phyloP scores from a whole-genome alignment of 805 yeast species.

The Vanderwaltozyma yarrowii region DNA sequence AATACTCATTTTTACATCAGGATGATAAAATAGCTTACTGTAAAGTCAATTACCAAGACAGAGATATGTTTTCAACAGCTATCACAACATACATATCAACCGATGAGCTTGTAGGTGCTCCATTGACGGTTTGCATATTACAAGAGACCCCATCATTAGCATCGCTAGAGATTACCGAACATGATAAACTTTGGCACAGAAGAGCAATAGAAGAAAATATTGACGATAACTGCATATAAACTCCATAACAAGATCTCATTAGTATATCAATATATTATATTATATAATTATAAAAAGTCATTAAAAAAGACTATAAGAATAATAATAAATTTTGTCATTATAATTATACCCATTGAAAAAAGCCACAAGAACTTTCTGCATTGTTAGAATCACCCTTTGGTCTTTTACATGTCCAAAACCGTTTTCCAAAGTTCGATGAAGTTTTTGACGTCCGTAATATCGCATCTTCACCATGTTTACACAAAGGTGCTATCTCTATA shows the following conservation, averaged over 20 bases:
- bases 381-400: slow-evolving; percentile 25
- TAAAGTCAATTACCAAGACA: slow-evolving; percentile 24
- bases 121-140: slow-evolving; percentile 14
- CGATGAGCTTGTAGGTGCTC: slow-evolving; percentile 21
- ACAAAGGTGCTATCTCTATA: slow-evolving; percentile 29
- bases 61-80: slow-evolving; percentile 22
- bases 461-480: slow-evolving; percentile 40
- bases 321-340: no score
- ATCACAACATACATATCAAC: slow-evolving; percentile 26
- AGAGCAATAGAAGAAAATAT: slow-evolving; percentile 14
- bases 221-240: slow-evolving; percentile 7
- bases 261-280: no score
- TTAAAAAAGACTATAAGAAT: no score
- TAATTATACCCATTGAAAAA: slow-evolving; percentile 40
- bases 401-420: slow-evolving; percentile 45
- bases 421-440: slow-evolving; percentile 35
- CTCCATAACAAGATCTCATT: no score
- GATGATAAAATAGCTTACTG: slow-evolving; percentile 19
- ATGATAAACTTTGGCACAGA: slow-evolving; percentile 21
- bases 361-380: slow-evolving; percentile 37
- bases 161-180: slow-evolving; percentile 18
- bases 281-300: not conserved
- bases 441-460: slow-evolving; percentile 38
- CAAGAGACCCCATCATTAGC: slow-evolving; percentile 17
- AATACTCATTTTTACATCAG: slow-evolving; percentile 23